A percentile compares a stretch with the other conserved stretches of the same genome.
These are phyloP conservation scores for Hymenoscyphus linearis DNA, from an alignment of 2,329 filamentous ascomycete species.

Conservation along the genomic window DNA sequence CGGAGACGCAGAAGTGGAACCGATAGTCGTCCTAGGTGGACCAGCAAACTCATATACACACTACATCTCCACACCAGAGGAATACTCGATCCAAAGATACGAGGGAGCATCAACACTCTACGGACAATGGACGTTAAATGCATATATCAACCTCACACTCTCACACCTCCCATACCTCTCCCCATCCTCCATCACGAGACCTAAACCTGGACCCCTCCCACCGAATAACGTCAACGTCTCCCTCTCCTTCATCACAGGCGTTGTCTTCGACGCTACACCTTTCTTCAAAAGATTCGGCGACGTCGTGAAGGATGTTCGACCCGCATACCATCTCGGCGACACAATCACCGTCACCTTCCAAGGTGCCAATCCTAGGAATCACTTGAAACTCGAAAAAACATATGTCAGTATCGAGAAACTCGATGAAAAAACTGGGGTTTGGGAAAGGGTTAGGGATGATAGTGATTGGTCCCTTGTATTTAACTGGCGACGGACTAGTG, in stretches of 20 bases:
- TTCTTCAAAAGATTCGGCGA: slow-evolving; percentile 62
- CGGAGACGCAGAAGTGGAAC: slow-evolving; percentile 40
- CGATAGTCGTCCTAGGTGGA: slow-evolving; percentile 77
- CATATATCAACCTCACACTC: slow-evolving; percentile 79
- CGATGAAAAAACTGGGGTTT: slow-evolving; percentile 52
- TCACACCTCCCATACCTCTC: slow-evolving; percentile 63
- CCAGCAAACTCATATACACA: slow-evolving; percentile 86
- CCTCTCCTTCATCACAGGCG: slow-evolving; percentile 73
- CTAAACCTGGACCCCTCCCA: slow-evolving; percentile 55
- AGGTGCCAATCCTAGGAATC: slow-evolving; percentile 84
- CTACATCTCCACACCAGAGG: slow-evolving; percentile 69
- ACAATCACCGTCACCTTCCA: slow-evolving; percentile 66
- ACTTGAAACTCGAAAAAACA: slow-evolving; percentile 70
- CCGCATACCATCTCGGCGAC: slow-evolving; percentile 54
- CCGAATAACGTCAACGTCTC: slow-evolving; percentile 72
- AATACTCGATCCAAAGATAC: slow-evolving; percentile 81
- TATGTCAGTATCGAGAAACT: slow-evolving; percentile 68
- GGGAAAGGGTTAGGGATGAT: slow-evolving; percentile 55
- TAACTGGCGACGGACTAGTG: slow-evolving; percentile 68
- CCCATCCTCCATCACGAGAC: slow-evolving; percentile 39
- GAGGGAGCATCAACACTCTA: slow-evolving; percentile 88
- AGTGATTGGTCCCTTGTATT: slow-evolving; percentile 80
- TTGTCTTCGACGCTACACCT: slow-evolving; percentile 58
- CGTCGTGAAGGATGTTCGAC: slow-evolving; percentile 35
- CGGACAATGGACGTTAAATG: slow-evolving; percentile 73